Evolutionary conservation across 1,139 yeast species (phyloP).

Genomic region (Hemisphaericaspora xylofermentans): DNA sequence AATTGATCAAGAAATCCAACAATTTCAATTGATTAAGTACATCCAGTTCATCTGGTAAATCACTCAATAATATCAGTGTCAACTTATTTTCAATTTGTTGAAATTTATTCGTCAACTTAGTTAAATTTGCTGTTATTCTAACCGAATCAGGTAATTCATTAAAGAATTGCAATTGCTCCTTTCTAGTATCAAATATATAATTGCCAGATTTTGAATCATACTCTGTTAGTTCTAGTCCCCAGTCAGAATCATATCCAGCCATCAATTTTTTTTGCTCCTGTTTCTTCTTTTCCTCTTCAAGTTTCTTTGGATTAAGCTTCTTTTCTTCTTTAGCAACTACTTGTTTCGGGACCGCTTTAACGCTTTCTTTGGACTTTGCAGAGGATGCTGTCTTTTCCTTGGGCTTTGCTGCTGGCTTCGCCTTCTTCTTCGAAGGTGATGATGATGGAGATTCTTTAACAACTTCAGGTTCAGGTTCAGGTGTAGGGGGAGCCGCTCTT

Average conservation of each 20-base stretch:
- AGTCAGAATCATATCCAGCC: slow-evolving; percentile 38
- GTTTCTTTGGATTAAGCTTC: slow-evolving; percentile 5
- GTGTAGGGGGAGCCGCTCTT: slow-evolving; percentile 30
- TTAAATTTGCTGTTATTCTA: slow-evolving; percentile 20
- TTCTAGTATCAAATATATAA: slow-evolving; percentile 34
- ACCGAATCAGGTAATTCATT: slow-evolving; percentile 26
- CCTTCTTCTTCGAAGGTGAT: slow-evolving; percentile 11
- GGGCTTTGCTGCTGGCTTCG: slow-evolving; percentile 9
- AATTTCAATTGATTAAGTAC: slow-evolving; percentile 15
- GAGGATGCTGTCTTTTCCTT: slow-evolving; percentile 14
- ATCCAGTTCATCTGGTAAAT: slow-evolving; percentile 8
- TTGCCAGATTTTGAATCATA: slow-evolving; percentile 29
- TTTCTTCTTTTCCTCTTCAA: slow-evolving; percentile 18
- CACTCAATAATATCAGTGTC: slow-evolving; percentile 14
- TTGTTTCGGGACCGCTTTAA: slow-evolving; percentile 8
- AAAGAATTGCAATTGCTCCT: slow-evolving; percentile 29
- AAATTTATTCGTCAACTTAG: slow-evolving; percentile 18
- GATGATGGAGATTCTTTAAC: slow-evolving; percentile 16
- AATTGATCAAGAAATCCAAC: slow-evolving; percentile 21
- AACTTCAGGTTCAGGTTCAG: slow-evolving; percentile 21
- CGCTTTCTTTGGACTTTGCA: slow-evolving; percentile 13
- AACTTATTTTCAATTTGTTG: slow-evolving; percentile 21
- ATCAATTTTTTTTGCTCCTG: slow-evolving; percentile 20
- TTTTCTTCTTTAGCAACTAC: slow-evolving; percentile 3
- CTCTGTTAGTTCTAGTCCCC: slow-evolving; percentile 38